These are phyloP conservation scores for Metarhizium brunneum DNA, from an alignment of 2,329 filamentous ascomycete species.

Conservation along the genomic window DNA sequence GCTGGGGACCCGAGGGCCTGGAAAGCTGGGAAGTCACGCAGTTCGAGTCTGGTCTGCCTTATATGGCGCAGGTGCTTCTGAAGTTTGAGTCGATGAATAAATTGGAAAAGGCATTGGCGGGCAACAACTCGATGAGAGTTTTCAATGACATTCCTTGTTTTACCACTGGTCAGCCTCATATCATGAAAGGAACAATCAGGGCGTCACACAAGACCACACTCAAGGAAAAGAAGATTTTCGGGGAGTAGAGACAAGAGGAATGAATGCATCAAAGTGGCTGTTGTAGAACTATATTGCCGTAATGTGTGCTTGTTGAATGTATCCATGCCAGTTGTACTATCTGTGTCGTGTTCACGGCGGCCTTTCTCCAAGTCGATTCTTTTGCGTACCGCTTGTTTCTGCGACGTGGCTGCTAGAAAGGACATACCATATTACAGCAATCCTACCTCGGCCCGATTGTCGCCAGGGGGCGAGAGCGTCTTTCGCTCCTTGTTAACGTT, in stretches of 20 bases:
- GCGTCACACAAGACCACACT: background rate
- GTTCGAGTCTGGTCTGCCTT: background rate
- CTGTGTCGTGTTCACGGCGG: too few species aligned
- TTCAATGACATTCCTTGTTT: background rate
- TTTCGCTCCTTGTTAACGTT: too few species aligned
- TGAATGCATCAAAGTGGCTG: too few species aligned
- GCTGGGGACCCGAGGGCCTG: background rate
- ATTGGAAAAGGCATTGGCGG: background rate
- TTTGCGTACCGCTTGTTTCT: too few species aligned
- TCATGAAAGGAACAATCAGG: background rate
- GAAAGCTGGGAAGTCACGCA: background rate
- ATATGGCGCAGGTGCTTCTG: background rate
- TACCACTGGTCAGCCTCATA: background rate
- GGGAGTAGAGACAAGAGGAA: background rate
- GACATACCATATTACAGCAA: too few species aligned
- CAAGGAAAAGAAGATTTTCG: slow-evolving; percentile 2
- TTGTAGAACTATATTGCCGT: too few species aligned
- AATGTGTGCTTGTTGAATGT: too few species aligned
- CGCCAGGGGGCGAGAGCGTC: too few species aligned
- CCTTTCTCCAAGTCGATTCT: too few species aligned
- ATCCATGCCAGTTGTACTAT: too few species aligned
- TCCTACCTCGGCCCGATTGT: too few species aligned
- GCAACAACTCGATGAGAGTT: background rate
- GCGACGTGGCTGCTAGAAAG: too few species aligned
- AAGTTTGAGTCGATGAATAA: background rate